A percentile compares a stretch with the other conserved stretches of the same genome.
These are phyloP conservation scores for Cantharellus cinnabarinus DNA, from an alignment of 768 basidiomycete species.

Conservation along the genomic window DNA sequence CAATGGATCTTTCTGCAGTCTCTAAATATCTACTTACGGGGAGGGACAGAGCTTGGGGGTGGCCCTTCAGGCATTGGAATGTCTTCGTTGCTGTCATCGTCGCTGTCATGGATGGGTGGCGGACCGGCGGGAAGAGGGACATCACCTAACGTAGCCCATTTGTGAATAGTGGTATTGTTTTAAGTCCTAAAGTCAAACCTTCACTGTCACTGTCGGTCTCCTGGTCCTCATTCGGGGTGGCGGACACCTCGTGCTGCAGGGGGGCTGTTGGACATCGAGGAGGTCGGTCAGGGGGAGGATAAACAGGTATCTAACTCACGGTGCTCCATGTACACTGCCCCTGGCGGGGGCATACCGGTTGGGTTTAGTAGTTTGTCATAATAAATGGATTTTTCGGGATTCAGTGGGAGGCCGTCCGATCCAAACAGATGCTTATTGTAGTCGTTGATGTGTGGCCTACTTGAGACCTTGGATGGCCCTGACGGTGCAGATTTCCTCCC, in stretches of 20 bases:
- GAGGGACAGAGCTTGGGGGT: slow-evolving; percentile 16
- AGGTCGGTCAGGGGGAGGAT: slow-evolving; percentile 2
- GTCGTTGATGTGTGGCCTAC: neutral
- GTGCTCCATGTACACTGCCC: slow-evolving; percentile 86
- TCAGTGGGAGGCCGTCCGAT: slow-evolving; percentile 65
- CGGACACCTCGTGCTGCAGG: neutral
- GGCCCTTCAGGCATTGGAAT: slow-evolving; percentile 79
- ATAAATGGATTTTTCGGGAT: slow-evolving; percentile 84
- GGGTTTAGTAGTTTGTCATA: slow-evolving; percentile 90
- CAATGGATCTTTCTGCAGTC: neutral
- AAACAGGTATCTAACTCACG: slow-evolving; percentile 29
- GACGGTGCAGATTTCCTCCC: neutral
- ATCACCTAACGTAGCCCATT: slow-evolving; percentile 1
- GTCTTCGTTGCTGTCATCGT: slow-evolving; percentile 45
- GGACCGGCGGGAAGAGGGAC: slow-evolving; percentile 9
- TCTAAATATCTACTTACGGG: too few relatives aligned
- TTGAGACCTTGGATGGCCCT: neutral
- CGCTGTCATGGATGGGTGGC: slow-evolving; percentile 1
- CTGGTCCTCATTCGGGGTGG: too few relatives aligned
- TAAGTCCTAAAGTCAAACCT: too few relatives aligned
- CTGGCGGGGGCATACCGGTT: slow-evolving; percentile 81
- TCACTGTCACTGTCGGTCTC: too few relatives aligned
- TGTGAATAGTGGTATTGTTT: too few relatives aligned
- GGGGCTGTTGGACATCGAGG: neutral
- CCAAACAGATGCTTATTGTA: slow-evolving; percentile 31